Base-by-base conservation (phyloP, 1,284 basidiomycete species). In the Boletellus deceptivus region DNA sequence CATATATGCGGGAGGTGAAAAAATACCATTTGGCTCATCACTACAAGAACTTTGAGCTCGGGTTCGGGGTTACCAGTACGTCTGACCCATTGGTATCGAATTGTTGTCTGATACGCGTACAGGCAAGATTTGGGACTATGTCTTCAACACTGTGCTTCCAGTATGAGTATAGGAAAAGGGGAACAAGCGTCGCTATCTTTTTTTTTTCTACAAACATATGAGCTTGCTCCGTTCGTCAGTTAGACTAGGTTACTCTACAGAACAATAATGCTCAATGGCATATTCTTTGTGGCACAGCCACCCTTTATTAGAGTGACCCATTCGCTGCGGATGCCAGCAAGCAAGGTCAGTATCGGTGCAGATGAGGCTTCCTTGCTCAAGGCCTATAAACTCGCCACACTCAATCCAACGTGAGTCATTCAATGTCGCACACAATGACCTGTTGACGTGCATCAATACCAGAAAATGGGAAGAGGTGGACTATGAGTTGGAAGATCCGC, bases 1-100 rank as follows among this genome's bases (percentile, higher is more conserved):
- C 83, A 40, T 97, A 98, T 73, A 72, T 98, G 70, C 80, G 80
- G 50, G 86, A 94, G 68, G 88, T 93, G 87, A 99, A 99, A 79
- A 89, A 91, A 68, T 98, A 98, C 66, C 96, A 99, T 65, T 83
- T 99, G 57, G 93, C 93, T n/a, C 95, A 98, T 67, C 96, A 98
- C 71, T 98, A 95, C 78, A 95, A 96, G 74, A 94, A 98, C 78
- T 97, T 93, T 67, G 94, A 98, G 68, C 86, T 98, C 43, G 96
- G 94, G n/a, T 99, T 96, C 64, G 96, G 96, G 43, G 96, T 99
- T 18, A 98, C 89, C 6, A 91, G 89, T 88, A 58, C 49, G 81
- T 72, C 37, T 43, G 27, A 18, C 52, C 48, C 41, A 46, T 48
- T 43, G 24, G 16, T 17, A 20, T 16, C 18, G 22, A 40, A 36